phyloP scores from a whole-genome alignment of 495 filamentous ascomycete species.

The Penicillium argentinense region DNA sequence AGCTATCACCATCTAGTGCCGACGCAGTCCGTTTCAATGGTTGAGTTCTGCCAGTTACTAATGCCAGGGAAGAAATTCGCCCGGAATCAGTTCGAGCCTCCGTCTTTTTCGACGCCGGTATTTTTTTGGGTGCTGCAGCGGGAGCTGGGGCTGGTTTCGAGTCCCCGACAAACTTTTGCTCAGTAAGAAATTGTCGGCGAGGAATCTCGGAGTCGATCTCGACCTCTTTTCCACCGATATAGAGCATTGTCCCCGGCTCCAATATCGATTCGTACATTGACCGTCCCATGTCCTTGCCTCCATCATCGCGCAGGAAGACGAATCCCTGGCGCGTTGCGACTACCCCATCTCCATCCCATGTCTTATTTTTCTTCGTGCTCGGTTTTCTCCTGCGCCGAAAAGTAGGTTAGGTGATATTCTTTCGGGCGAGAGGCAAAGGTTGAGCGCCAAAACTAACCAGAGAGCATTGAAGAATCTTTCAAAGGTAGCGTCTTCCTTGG shows the following conservation, averaged over 20 bases:
- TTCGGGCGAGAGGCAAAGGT: neutral
- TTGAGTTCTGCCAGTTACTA: constrained; percentile 8
- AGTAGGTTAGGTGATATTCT: constrained; percentile 4
- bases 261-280: constrained; percentile 53
- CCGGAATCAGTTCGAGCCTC: constrained; percentile 1
- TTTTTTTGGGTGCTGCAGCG: constrained; percentile 19
- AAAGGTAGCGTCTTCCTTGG: constrained; percentile 24
- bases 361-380: constrained; percentile 79
- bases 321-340: constrained; percentile 57
- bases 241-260: constrained; percentile 61
- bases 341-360: constrained; percentile 83
- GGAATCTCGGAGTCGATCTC: constrained; percentile 68
- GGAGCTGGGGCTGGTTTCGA: constrained; percentile 18
- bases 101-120: constrained; percentile 15
- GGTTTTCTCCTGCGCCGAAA: constrained; percentile 62
- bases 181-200: constrained; percentile 63
- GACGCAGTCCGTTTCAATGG: constrained; percentile 19
- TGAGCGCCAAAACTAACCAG: constrained; percentile 52
- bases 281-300: constrained; percentile 68
- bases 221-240: constrained; percentile 70
- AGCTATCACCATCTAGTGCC: constrained; percentile 18
- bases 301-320: constrained; percentile 62
- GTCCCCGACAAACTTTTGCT: constrained; percentile 46
- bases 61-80: constrained; percentile 1
- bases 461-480: constrained; percentile 65